Percentiles rank a stretch among this genome's conserved stretches.
Conservation (phyloP, 805 yeast species). For the Wickerhamiella dianesei region DNA sequence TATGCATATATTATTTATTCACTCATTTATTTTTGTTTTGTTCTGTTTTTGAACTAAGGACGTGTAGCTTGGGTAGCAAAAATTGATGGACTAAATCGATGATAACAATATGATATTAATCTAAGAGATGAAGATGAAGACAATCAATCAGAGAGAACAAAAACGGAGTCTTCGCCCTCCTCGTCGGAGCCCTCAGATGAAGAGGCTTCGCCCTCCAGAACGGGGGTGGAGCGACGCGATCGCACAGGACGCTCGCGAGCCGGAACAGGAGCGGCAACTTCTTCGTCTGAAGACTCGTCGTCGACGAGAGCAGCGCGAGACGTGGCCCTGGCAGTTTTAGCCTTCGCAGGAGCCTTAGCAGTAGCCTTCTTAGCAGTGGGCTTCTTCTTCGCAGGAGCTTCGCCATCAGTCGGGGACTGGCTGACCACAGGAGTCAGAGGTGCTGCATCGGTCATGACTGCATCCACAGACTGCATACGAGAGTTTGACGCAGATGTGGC, state of each 20-base stretch:
- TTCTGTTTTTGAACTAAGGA: too few relatives aligned
- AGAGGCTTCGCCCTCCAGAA: neutral
- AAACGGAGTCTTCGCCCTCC: constrained; percentile 4
- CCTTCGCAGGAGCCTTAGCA: constrained; percentile 20
- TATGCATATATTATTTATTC: neutral
- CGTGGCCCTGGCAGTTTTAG: constrained; percentile 16
- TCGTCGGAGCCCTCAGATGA: neutral
- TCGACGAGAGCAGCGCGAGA: too few relatives aligned
- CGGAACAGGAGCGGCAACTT: constrained; percentile 6
- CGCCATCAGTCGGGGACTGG: constrained; percentile 2
- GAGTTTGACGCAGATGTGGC: constrained; percentile 1
- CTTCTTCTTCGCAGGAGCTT: constrained; percentile 20
- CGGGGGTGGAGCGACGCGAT: constrained; percentile 2
- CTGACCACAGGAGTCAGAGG: constrained; percentile 1
- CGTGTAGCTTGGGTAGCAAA: too few relatives aligned
- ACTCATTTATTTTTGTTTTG: neutral
- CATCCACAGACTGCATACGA: neutral
- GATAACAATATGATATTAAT: neutral
- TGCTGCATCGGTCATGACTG: constrained; percentile 1
- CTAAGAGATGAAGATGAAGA: neutral
- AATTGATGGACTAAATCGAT: too few relatives aligned
- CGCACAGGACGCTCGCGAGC: constrained; percentile 1
- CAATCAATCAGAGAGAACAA: constrained; percentile 9
- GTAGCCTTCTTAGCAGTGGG: constrained; percentile 17
- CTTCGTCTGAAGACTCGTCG: constrained; percentile 7